Evolutionary conservation across 768 basidiomycete genomes (phyloP).

Genomic region (Hypholoma sublateritium): DNA sequence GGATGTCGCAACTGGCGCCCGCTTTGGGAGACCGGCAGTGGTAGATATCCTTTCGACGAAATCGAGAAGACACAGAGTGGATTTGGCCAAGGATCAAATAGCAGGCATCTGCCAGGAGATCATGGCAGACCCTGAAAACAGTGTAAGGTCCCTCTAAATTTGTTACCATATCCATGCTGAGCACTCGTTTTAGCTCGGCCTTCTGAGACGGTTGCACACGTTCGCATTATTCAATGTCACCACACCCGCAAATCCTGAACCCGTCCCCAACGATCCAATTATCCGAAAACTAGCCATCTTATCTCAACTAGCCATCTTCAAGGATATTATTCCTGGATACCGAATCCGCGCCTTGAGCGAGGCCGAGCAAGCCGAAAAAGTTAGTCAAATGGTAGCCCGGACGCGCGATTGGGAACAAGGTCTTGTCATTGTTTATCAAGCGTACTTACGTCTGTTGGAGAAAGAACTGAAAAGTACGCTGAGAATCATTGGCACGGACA

Average conservation of each 20-base stretch:
- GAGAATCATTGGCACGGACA: conserved; percentile 1
- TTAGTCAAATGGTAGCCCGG: conserved; percentile 87
- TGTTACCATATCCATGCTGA: conserved; percentile 1
- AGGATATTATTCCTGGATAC: conserved; percentile 95
- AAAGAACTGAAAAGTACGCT: conserved; percentile 78
- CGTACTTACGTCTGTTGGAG: conserved; percentile 84
- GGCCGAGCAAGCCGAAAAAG: conserved; percentile 88
- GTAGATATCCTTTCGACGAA: conserved; percentile 65
- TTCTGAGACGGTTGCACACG: conserved; percentile 84
- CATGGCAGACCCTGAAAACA: conserved; percentile 91
- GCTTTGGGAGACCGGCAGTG: conserved; percentile 85
- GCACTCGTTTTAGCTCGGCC: conserved; percentile 60
- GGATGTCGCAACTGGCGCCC: conserved; percentile 79
- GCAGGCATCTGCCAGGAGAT: conserved; percentile 93
- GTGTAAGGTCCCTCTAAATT: conserved; percentile 49
- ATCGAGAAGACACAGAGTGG: conserved; percentile 66
- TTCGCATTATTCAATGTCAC: conserved; percentile 82
- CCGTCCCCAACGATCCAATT: conserved; percentile 73
- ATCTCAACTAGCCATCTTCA: conserved; percentile 91
- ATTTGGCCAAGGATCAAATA: conserved; percentile 90
- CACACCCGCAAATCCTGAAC: conserved; percentile 64
- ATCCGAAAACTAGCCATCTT: conserved; percentile 88
- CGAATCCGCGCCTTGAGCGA: conserved; percentile 91
- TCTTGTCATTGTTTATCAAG: conserved; percentile 83
- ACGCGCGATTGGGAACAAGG: conserved; percentile 97